phyloP scores from a whole-genome alignment of 805 yeast genomes.

The Spencermartinsiella europaea region DNA sequence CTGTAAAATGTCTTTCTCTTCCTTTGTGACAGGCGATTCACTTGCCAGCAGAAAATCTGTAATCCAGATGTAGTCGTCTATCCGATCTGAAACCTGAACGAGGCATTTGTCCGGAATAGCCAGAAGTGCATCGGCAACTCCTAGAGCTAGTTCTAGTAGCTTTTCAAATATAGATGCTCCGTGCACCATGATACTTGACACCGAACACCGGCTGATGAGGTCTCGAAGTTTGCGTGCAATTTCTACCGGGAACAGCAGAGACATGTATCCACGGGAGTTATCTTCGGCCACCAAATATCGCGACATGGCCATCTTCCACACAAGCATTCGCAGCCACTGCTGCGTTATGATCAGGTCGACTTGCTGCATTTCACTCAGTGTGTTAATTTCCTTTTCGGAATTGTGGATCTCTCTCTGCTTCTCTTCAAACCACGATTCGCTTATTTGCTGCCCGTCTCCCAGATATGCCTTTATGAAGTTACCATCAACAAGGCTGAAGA shows the following conservation, averaged over 20 bases:
- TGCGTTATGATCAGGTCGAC: constrained; percentile 15
- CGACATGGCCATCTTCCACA: constrained; percentile 18
- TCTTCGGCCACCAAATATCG: constrained; percentile 7
- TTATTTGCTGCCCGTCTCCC: constrained; percentile 6
- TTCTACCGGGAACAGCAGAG: constrained; percentile 14
- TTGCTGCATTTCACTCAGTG: constrained; percentile 13
- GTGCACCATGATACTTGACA: constrained; percentile 11
- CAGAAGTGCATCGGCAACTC: constrained; percentile 13
- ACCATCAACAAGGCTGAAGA: constrained; percentile 13
- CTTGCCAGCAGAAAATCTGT: constrained; percentile 11
- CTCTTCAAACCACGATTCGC: constrained; percentile 11
- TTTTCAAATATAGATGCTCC: constrained; percentile 11
- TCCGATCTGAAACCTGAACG: constrained; percentile 7
- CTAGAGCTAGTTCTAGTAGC: constrained; percentile 10
- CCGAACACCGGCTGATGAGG: constrained; percentile 5
- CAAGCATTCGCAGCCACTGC: constrained; percentile 17
- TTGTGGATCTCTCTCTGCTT: constrained; percentile 9
- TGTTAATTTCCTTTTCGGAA: constrained; percentile 2
- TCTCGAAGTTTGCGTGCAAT: constrained; percentile 9
- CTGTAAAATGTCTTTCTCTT: constrained; percentile 7
- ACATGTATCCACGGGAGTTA: constrained; percentile 8
- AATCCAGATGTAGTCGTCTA: constrained; percentile 15
- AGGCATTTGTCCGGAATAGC: constrained; percentile 7
- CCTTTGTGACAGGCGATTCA: constrained; percentile 5
- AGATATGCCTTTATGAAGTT: constrained; percentile 14